Conservation (phyloP, 257 asterid species). For the Petrea volubilis region DNA sequence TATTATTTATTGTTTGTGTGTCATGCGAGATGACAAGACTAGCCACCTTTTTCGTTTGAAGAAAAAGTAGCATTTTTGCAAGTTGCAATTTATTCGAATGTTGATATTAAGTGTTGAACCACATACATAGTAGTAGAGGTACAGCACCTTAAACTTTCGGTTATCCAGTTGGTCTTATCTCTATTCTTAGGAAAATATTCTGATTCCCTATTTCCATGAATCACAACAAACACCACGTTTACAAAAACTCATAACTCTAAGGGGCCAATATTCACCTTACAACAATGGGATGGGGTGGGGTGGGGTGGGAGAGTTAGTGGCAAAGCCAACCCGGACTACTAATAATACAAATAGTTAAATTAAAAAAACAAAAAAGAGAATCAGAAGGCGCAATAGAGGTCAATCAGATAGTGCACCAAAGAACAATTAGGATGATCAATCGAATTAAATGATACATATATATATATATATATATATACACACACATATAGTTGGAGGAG, state of each 20-base stretch:
- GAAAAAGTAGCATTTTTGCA: not conserved
- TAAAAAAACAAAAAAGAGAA: too few species aligned
- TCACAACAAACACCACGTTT: conserved; percentile 12
- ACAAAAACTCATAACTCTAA: not conserved
- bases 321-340: too few species aligned
- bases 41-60: not conserved
- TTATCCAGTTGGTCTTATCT: conserved; percentile 30
- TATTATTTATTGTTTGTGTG: too few species aligned
- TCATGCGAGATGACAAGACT: not conserved
- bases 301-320: too few species aligned
- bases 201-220: conserved; percentile 32
- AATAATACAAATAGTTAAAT: too few species aligned
- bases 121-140: conserved; percentile 21
- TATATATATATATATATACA: too few species aligned
- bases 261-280: not conserved
- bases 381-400: too few species aligned
- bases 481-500: too few species aligned
- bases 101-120: conserved; percentile 15
- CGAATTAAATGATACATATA: too few species aligned
- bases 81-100: conserved; percentile 33
- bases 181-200: conserved; percentile 26
- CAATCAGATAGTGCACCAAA: too few species aligned
- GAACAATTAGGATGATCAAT: too few species aligned
- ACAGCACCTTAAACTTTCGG: conserved; percentile 34
- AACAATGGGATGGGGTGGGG: not conserved